Conservation (phyloP, 129 eudicot species). For the Ambrosia trifida region DNA sequence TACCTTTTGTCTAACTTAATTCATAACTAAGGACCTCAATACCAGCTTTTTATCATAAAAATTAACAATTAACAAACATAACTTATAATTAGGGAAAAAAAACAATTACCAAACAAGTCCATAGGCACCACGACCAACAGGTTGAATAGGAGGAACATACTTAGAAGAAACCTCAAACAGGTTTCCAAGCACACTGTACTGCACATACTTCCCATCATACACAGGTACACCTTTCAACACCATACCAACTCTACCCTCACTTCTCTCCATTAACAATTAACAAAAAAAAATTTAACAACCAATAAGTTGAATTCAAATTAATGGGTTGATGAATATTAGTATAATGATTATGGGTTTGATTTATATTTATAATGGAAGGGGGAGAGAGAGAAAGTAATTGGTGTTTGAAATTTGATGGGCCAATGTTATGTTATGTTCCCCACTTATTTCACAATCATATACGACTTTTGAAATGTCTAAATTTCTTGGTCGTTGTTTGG, state of each 20-base stretch:
- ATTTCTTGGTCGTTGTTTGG: not conserved
- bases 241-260: conserved; percentile 1
- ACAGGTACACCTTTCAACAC: conserved; percentile 32
- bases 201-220: conserved; percentile 10
- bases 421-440: not conserved
- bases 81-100: too few species aligned
- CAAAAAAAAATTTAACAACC: not conserved
- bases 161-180: conserved; percentile 31
- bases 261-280: conserved; percentile 1
- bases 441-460: not conserved
- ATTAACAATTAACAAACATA: too few species aligned
- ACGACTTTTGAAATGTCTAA: not conserved
- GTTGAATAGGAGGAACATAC: conserved; percentile 34
- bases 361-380: not conserved
- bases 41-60: too few species aligned
- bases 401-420: conserved; percentile 4
- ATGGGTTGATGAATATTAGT: not conserved
- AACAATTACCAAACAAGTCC: conserved; percentile 26
- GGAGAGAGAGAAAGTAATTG: not conserved
- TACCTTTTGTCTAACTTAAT: too few species aligned
- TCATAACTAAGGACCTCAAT: too few species aligned
- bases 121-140: conserved; percentile 29
- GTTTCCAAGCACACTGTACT: conserved; percentile 28
- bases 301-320: not conserved
- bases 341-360: too few species aligned